Evolutionary conservation across 139 green algal species (phyloP).

Genomic region (Picochlorum sp.): DNA sequence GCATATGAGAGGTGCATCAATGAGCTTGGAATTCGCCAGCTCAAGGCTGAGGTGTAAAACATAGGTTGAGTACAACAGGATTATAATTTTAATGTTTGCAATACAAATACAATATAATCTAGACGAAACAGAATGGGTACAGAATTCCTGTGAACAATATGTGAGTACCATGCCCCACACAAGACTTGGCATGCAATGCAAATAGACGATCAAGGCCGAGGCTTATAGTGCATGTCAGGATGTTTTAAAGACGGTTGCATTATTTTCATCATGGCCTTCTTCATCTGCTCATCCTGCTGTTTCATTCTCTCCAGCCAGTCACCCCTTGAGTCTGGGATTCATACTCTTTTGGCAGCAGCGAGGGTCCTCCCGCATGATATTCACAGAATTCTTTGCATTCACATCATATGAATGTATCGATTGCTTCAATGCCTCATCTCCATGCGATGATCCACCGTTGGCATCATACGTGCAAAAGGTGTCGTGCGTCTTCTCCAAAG

Average conservation of each 20-base stretch:
- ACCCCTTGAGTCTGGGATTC: background rate
- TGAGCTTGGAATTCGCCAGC: conserved; percentile 22
- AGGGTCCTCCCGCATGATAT: background rate
- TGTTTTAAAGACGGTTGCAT: background rate
- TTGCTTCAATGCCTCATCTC: too few relatives aligned
- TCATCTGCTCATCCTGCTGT: background rate
- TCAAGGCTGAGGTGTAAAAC: conserved; percentile 13
- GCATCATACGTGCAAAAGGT: background rate
- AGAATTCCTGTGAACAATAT: too few relatives aligned
- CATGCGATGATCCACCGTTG: too few relatives aligned
- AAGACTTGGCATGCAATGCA: too few relatives aligned
- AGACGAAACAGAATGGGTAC: too few relatives aligned
- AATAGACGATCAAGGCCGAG: too few relatives aligned
- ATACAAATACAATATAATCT: too few relatives aligned
- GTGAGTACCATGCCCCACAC: too few relatives aligned
- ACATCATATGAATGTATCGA: too few relatives aligned
- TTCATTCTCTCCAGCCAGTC: conserved; percentile 15
- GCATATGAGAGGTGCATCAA: conserved; percentile 13
- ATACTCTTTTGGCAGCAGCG: background rate
- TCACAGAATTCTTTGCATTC: background rate
- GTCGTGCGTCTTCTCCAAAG: background rate
- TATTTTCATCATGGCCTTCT: background rate
- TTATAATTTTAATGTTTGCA: background rate
- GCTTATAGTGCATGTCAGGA: background rate
- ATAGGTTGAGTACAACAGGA: background rate